Evolutionary conservation across 1,284 basidiomycete genomes (phyloP), one percentile per base, ranked within the genome.

Genomic region (Chalciporus sp.): DNA sequence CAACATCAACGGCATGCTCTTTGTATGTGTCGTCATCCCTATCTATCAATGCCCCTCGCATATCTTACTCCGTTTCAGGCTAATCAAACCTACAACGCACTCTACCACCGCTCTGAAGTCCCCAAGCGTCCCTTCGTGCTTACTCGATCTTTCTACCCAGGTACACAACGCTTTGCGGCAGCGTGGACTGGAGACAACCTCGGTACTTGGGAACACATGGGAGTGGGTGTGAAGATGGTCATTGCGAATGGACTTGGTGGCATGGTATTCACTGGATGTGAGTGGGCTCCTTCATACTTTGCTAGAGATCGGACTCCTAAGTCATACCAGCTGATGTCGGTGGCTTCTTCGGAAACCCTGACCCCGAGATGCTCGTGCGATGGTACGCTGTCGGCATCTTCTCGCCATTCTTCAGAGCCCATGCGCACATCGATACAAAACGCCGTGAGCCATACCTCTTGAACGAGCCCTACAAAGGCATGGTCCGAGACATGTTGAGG

Each of bases 131-230:
- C 96, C 0, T 99, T 99, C 69, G 95, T 99, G 47, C 85, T 99
- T 17, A 95, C 95, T 0, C 91, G 97, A 54, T 83, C 94, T 4
- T 99, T 96, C 85, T 99, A 84, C 63, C 92, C 95, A 3, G 97
- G 97, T 6, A 94, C 94, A 20, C 97, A 99, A 71, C 87, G 94
- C 40, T 95, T 90, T 65, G 94, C 95, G 41, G 95, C 97, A 1
- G 93, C 97, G 80, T 99, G 97, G 96, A 99, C 95, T 2, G 97
- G 97, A 14, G 97, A 99, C 73, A 99, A 99, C 71, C 77, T 98
- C 41, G 94, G 96, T 29, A 94, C 92, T 0, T 99, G 97, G 97
- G 94, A 95, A 57, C 97, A 99, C 68, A 93, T 99, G 82, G 86
- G 86, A 2, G 92, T 94, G 29, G 94, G 94, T 42, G 82, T 97